Base-by-base conservation (phyloP, 2,329 filamentous ascomycete species). In the Trichoderma endophyticum region DNA sequence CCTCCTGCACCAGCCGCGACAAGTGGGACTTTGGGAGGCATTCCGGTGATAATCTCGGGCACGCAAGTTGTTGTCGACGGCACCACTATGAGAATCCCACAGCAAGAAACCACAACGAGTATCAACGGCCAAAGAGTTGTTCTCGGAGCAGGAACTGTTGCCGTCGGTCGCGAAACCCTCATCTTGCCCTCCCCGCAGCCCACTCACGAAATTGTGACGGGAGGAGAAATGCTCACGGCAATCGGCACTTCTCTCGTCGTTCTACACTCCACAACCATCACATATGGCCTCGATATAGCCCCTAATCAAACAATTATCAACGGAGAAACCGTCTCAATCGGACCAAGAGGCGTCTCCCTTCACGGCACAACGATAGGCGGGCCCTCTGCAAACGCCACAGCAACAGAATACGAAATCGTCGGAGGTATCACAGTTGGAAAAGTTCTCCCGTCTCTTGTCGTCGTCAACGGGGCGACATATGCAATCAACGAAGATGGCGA, bases 391-490 rank as follows among this genome's bases (percentile, higher is more conserved):
- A 74, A 75, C 3, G 65, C 77, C 1, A 78, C 77, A 1, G 80
- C 80, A 14, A 85, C 83, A 1, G 79, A 80, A 3, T 84, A 82
- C 75, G 84, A 84, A 57, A 83, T 88, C 70, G 82, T 86, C 9
- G 87, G 86, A 66, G 87, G 87, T 12, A 86, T 83, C 18, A 87
- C 86, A 3, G 80, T 88, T 67, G 86, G 85, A 18, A 82, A 85
- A 75, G 75, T 88, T 9, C 84, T 83, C n/a, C 78, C 84, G 1
- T 85, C 83, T 3, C 79, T 84, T 14, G 83, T 86, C 1, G 82
- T 90, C 32, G 80, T 91, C 63, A 80, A 82, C 43, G 84, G 84
- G 39, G 79, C 79, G 3, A 88, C 85, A 0, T 89, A 87, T 75
- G 86, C 84, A 1, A 78, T 90, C 63, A 87, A 86, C 0, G 81